Evolutionary conservation across 345 rosid genomes (phyloP).

Genomic region (Trapa incisa): DNA sequence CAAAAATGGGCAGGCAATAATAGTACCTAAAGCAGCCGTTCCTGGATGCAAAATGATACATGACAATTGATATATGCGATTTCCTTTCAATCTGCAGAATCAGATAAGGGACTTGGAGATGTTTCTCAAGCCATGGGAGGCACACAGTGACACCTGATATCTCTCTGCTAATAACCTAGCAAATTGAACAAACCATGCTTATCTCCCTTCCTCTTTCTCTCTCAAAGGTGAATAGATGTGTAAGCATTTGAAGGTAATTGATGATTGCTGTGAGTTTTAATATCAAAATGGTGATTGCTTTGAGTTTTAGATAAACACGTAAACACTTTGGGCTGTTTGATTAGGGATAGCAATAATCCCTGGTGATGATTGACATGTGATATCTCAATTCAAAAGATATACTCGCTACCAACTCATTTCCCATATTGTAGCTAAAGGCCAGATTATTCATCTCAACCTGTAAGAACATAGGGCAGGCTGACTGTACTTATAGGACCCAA

Average conservation of each 20-base stretch:
- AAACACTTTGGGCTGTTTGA: neutral
- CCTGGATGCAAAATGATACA: neutral
- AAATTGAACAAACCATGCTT: neutral
- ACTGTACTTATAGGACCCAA: too few relatives aligned
- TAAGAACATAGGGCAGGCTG: too few relatives aligned
- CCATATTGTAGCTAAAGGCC: neutral
- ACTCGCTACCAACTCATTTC: neutral
- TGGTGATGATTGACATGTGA: neutral
- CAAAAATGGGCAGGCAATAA: neutral
- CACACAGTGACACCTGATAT: neutral
- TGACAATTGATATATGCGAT: neutral
- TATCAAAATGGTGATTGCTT: too few relatives aligned
- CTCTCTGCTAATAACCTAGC: neutral
- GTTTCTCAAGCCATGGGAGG: constrained; percentile 8
- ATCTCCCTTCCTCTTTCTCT: too few relatives aligned
- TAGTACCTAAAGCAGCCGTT: neutral
- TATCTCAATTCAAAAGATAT: neutral
- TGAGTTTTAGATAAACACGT: neutral
- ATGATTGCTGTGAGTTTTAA: too few relatives aligned
- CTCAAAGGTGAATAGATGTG: neutral
- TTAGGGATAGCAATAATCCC: neutral
- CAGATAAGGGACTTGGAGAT: constrained; percentile 3
- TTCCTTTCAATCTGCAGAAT: constrained; percentile 4
- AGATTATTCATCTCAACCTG: too few relatives aligned
- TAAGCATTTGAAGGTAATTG: neutral